Base-by-base conservation (phyloP, 176 grass and related monocot genomes). In the Puya raimondii region DNA sequence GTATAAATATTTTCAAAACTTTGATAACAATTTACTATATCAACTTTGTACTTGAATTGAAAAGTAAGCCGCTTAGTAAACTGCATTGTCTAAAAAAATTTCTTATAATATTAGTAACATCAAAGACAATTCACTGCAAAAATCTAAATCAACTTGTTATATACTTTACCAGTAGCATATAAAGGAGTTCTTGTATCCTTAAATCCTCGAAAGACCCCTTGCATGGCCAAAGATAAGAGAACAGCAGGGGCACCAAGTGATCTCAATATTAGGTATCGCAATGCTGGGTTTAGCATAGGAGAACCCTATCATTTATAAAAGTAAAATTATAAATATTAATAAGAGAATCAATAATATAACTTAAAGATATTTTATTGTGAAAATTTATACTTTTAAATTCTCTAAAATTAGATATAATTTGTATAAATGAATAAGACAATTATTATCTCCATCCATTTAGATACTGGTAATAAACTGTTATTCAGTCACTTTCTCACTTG, bases 101-200 rank as follows among this genome's bases (percentile, higher is more conserved):
- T 42, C 33, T 42, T 42, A 42, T 42, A 42, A 42, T 42, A 42
- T 42, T 42, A 4, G 33, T 5, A 0, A 7, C 33, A 42, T 42
- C 33, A 42, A 42, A 42, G 33, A 8, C 4, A 42, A 42, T 7
- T 42, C 4, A 42, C 6, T 42, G 7, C 7, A 42, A 42, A 42
- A 42, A 7, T 42, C 5, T 7, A 42, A 33, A 42, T 42, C 33
- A 42, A 42, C 33, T 42, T 42, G 33, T 7, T 42, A 42, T 42
- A 42, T 42, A 42, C 33, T 42, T 78, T 87, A 96, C 93, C 93
- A 70, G 83, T 85, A 58, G 81, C 91, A 87, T 90, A 73, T 22
- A 96, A 72, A 2, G 93, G 89, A 76, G 89, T 96, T 76, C 87
- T 81, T 20, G 93, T 96, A 74, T 96, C 93, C 81, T 92, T 92